Conservation (phyloP, 2,329 filamentous ascomycete species). For the Shiraia sp. region DNA sequence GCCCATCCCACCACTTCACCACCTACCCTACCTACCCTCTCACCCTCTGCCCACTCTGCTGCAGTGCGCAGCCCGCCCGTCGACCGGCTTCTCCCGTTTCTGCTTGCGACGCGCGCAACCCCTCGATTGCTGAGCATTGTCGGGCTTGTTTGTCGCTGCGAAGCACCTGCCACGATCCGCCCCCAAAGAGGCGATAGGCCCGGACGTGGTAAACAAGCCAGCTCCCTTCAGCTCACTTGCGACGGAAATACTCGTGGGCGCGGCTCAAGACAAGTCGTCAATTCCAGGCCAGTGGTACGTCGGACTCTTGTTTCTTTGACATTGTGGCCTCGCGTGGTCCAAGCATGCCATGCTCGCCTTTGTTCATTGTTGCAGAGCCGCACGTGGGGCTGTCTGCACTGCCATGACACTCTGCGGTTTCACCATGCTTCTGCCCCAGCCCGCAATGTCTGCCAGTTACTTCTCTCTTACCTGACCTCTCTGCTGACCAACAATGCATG, state of each 20-base stretch:
- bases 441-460: background rate
- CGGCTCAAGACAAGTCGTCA: background rate
- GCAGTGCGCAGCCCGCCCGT: no score
- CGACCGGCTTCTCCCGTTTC: no score
- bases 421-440: constrained; percentile 20
- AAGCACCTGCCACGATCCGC: no score
- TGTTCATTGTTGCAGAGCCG: constrained; percentile 17
- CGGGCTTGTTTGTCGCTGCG: no score
- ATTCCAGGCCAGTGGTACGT: constrained; percentile 9
- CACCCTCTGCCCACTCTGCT: no score
- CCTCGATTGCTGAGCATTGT: background rate
- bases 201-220: background rate
- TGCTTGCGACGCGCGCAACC: no score
- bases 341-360: constrained; percentile 1
- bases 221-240: background rate
- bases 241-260: background rate
- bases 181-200: no score
- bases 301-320: background rate
- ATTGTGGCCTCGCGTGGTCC: background rate
- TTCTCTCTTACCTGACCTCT: constrained; percentile 11
- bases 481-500: constrained; percentile 24
- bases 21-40: background rate
- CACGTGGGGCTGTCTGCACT: constrained; percentile 28
- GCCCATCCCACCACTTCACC: constrained; percentile 1
- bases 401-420: constrained; percentile 30